A percentile compares a stretch with the other conserved stretches of the same genome.
These are phyloP conservation scores for Gomphus sp. DNA, from an alignment of 1,284 basidiomycete genomes.

Conservation along the genomic window DNA sequence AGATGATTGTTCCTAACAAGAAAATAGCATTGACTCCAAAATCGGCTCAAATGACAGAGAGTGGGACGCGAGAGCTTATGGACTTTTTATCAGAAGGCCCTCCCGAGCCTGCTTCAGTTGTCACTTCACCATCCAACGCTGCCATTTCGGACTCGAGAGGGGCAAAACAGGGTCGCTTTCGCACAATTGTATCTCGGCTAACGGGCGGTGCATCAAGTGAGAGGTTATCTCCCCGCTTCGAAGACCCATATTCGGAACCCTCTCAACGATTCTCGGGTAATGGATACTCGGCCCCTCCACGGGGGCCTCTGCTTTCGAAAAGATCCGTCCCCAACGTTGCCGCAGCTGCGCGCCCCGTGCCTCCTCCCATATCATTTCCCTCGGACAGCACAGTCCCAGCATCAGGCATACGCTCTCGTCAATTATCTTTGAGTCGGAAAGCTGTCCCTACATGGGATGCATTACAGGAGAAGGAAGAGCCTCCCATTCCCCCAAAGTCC, in stretches of 20 bases:
- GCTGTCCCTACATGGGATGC: constrained; percentile 14
- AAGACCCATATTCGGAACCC: not conserved
- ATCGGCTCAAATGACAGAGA: constrained; percentile 20
- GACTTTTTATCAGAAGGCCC: constrained; percentile 58
- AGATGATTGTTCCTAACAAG: constrained; percentile 21
- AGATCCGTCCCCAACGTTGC: constrained; percentile 7
- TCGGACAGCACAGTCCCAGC: constrained; percentile 1
- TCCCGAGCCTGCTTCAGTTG: constrained; percentile 28
- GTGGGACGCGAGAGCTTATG: constrained; percentile 51
- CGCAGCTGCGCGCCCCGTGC: constrained; percentile 3
- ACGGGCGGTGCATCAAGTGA: constrained; percentile 41
- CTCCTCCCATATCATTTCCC: constrained; percentile 5
- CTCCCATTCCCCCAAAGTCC: not conserved
- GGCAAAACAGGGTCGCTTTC: constrained; percentile 42
- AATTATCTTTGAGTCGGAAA: constrained; percentile 12
- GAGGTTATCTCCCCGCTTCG: constrained; percentile 20
- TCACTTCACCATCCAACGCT: constrained; percentile 25
- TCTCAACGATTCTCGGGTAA: not conserved
- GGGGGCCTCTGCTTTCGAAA: constrained; percentile 1
- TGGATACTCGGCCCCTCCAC: not conserved
- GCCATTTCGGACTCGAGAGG: constrained; percentile 34
- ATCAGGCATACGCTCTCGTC: constrained; percentile 9
- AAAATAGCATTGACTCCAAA: constrained; percentile 21
- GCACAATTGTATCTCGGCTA: constrained; percentile 72
- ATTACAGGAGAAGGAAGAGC: not conserved